Base-by-base conservation (phyloP, 352 stramenopile genomes). In the Pythium angustatum region DNA sequence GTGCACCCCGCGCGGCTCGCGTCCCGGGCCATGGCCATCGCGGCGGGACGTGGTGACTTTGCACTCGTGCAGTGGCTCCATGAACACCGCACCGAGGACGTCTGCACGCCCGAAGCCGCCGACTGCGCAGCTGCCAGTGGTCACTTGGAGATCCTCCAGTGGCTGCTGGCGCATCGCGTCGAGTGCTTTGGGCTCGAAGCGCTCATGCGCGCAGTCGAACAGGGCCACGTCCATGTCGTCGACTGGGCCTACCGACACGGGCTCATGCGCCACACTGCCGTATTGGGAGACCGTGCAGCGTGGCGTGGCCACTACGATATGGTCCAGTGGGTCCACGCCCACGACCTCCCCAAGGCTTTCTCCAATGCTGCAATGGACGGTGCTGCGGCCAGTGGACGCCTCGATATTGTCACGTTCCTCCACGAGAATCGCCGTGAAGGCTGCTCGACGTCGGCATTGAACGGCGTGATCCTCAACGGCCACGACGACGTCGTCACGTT, bases 41-140 rank as follows among this genome's bases (percentile, higher is more conserved):
- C 66, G 0, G 66, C 66, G 1, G 28, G 40, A 17, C 51, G 57
- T 22, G 66, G 66, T 14, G 55, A 73, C 56, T 60, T 69, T 50
- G 44, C 31, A 28, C 50, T 73, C 9, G 60, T 69, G n/a, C 52
- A 62, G 28, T 74, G 67, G 67, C 67, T 74, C 15, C 67, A 74
- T 22, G 33, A 60, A 28, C 34, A 69, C 36, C 58, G 62, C 47
- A 67, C 53, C 31, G 48, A 71, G 28, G 68, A 62, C 36, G 52
- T 71, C 2, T 68, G 58, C 15, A 58, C 68, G 15, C 62, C 57
- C 5, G 54, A 65, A 49, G 63, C 68, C 0, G 63, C 63, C 6
- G 68, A 75, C 44, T 62, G 45, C 21, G 68, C 68, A 14, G 68
- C 68, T 12, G 64, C 58, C 27, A 49, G 30, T 19, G 68, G 68